Evolutionary conservation across 306 rosid genomes (phyloP).

Genomic region (Sphenostylis stenocarpa): DNA sequence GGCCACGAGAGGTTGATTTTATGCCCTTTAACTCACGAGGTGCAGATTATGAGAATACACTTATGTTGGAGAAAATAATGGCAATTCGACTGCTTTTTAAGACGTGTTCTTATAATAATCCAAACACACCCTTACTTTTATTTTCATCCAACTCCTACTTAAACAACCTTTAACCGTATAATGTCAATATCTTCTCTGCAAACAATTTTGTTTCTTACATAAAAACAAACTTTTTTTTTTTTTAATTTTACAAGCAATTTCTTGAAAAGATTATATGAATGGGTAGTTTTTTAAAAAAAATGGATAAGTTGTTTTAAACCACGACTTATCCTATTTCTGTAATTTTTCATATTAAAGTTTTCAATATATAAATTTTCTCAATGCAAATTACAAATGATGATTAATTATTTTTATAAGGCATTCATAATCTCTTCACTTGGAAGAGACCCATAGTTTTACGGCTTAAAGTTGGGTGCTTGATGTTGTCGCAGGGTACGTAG

Average conservation of each 20-base stretch:
- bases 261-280: not conserved
- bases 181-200: no score
- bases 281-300: no score
- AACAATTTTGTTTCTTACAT: not conserved
- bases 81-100: no score
- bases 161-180: not conserved
- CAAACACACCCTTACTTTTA: not conserved
- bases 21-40: not conserved
- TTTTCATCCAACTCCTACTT: conserved; percentile 9
- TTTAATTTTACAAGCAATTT: no score
- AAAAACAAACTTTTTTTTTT: no score
- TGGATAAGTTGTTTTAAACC: no score
- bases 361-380: not conserved
- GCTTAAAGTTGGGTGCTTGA: not conserved
- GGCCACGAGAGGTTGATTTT: not conserved
- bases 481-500: not conserved
- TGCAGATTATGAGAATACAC: conserved; percentile 15
- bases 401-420: not conserved
- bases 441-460: not conserved
- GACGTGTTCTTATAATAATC: no score
- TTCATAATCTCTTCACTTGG: not conserved
- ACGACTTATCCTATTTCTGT: no score
- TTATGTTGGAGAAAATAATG: conserved; percentile 28
- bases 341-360: no score
- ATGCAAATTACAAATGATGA: not conserved